phyloP scores from a whole-genome alignment of 2,329 filamentous ascomycete species.

The Trichoderma afroharzianum region DNA sequence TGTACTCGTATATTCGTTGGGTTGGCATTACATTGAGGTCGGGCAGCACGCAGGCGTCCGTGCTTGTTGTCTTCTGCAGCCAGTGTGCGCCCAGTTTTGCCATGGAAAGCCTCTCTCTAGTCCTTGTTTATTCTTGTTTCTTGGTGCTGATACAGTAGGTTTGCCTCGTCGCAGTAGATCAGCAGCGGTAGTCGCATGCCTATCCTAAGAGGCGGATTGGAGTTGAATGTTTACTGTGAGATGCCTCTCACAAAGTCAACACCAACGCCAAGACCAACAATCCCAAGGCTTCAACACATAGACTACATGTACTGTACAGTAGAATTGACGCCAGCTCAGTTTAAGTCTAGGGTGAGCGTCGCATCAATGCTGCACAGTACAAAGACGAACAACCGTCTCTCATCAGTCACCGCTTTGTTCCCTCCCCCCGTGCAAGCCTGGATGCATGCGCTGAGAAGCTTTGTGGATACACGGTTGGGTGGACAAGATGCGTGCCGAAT shows the following conservation, averaged over 20 bases:
- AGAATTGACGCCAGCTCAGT: not conserved
- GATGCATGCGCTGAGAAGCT: slow-evolving; percentile 16
- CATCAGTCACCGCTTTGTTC: slow-evolving; percentile 7
- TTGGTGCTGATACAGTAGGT: not conserved
- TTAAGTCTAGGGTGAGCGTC: not conserved
- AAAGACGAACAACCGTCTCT: not conserved
- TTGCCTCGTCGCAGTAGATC: not conserved
- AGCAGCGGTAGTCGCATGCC: not conserved
- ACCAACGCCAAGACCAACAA: not conserved
- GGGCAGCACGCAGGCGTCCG: slow-evolving; percentile 16
- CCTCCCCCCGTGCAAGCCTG: not conserved
- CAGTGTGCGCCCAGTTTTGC: not conserved
- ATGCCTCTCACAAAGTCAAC: not conserved
- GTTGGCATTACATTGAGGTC: slow-evolving; percentile 17
- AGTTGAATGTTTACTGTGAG: not conserved
- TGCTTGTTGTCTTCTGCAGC: slow-evolving; percentile 1
- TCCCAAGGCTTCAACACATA: not conserved
- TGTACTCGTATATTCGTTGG: not conserved
- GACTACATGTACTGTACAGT: not conserved
- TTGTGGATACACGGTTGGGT: slow-evolving; percentile 4
- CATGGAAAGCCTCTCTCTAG: not conserved
- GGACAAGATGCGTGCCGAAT: slow-evolving; percentile 10
- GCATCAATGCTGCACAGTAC: slow-evolving; percentile 6
- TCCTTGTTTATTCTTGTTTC: not conserved
- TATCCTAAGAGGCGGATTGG: not conserved